These are phyloP conservation scores for Bocquillonia castaneifolia DNA, from an alignment of 441 rosid species.

Conservation along the genomic window DNA sequence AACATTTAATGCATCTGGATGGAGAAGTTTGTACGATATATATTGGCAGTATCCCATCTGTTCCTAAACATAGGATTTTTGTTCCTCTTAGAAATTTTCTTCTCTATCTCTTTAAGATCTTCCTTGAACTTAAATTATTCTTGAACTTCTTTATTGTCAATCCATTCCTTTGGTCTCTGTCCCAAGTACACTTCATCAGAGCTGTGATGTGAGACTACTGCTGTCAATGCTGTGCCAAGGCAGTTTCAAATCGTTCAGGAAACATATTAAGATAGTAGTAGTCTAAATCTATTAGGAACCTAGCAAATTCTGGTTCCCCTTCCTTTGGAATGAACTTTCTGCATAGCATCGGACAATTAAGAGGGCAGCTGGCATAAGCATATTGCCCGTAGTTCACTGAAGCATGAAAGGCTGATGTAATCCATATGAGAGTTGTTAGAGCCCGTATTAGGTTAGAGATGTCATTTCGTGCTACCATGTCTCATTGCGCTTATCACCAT, in stretches of 20 bases:
- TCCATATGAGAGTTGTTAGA: slow-evolving; percentile 63
- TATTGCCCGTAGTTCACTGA: slow-evolving; percentile 56
- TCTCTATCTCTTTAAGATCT: slow-evolving; percentile 40
- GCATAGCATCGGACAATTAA: slow-evolving; percentile 48
- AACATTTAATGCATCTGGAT: slow-evolving; percentile 35
- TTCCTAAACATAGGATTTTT: slow-evolving; percentile 39
- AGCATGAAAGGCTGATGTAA: slow-evolving; percentile 59
- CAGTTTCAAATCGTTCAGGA: slow-evolving; percentile 45
- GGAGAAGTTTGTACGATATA: slow-evolving; percentile 49
- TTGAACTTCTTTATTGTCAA: slow-evolving; percentile 38
- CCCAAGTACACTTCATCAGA: slow-evolving; percentile 60
- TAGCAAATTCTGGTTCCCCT: slow-evolving; percentile 50
- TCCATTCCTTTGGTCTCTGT: slow-evolving; percentile 45
- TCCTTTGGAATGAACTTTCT: slow-evolving; percentile 47
- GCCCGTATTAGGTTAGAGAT: slow-evolving; percentile 34
- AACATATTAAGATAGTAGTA: slow-evolving; percentile 48
- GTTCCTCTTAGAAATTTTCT: slow-evolving; percentile 40
- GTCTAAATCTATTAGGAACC: slow-evolving; percentile 54
- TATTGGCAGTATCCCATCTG: slow-evolving; percentile 47
- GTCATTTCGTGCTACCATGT: slow-evolving; percentile 56
- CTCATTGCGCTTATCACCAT: slow-evolving; percentile 55
- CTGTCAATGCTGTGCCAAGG: slow-evolving; percentile 45
- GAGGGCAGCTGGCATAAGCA: slow-evolving; percentile 57
- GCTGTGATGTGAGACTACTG: slow-evolving; percentile 49
- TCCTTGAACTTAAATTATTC: slow-evolving; percentile 37